Percentiles rank a stretch among this genome's conserved stretches.
phyloP scores from a whole-genome alignment of 495 filamentous ascomycete species.

The Pyrenopolyporus hunteri region DNA sequence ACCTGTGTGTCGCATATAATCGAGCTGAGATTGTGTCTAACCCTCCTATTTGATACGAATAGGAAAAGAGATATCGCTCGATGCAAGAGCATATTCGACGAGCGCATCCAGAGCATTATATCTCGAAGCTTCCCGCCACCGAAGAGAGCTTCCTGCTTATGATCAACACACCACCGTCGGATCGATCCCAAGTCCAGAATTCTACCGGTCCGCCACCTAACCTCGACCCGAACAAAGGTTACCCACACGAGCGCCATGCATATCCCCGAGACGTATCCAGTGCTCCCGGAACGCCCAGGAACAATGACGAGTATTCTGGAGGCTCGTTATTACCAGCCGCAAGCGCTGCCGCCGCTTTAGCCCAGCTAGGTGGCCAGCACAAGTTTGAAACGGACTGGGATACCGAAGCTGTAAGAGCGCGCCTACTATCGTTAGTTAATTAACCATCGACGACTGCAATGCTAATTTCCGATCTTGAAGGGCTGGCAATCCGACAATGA shows the following conservation, averaged over 20 bases:
- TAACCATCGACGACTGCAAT: constrained; percentile 6
- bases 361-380: constrained; percentile 80
- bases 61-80: constrained; percentile 97
- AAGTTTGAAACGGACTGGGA: constrained; percentile 84
- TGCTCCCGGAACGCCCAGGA: constrained; percentile 72
- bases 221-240: constrained; percentile 43
- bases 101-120: constrained; percentile 97
- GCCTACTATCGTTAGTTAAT: constrained; percentile 1
- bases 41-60: constrained; percentile 27
- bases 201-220: constrained; percentile 38
- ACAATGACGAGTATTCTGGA: constrained; percentile 72
- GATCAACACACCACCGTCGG: constrained; percentile 87
- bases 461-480: constrained; percentile 51
- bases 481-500: constrained; percentile 77
- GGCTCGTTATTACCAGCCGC: constrained; percentile 68
- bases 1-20: constrained; percentile 12
- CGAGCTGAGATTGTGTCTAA: constrained; percentile 4
- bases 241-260: constrained; percentile 51
- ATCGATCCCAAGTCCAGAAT: constrained; percentile 64
- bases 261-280: constrained; percentile 70
- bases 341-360: constrained; percentile 83
- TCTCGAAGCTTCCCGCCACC: constrained; percentile 97
- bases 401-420: constrained; percentile 72
- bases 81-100: constrained; percentile 99
- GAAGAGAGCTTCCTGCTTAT: constrained; percentile 97